These are phyloP conservation scores for Aureobasidium namibiae DNA, from an alignment of 2,329 filamentous ascomycete species.

Conservation along the genomic window DNA sequence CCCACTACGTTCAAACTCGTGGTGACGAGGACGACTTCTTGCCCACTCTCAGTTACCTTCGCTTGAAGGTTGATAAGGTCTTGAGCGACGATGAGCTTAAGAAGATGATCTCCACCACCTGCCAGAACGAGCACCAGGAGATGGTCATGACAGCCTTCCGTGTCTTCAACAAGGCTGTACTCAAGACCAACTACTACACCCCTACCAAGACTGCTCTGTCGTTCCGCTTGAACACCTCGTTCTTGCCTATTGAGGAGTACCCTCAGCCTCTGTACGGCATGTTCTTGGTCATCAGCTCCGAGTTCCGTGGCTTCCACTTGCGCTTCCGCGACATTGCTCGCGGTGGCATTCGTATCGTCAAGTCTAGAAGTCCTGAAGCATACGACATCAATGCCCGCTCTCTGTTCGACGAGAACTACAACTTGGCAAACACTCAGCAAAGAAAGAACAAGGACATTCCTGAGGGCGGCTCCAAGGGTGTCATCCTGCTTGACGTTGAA, in stretches of 20 bases:
- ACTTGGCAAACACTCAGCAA: conserved; percentile 94
- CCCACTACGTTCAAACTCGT: conserved; percentile 66
- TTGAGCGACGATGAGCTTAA: conserved; percentile 66
- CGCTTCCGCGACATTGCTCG: conserved; percentile 95
- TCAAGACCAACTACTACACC: conserved; percentile 98
- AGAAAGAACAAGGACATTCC: conserved; percentile 99
- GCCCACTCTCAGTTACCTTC: conserved; percentile 60
- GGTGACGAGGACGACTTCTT: conserved; percentile 60
- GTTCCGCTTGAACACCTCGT: conserved; percentile 84
- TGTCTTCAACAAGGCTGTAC: conserved; percentile 83
- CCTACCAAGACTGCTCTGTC: conserved; percentile 96
- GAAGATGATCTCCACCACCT: conserved; percentile 69
- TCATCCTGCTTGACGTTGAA: conserved; percentile 85
- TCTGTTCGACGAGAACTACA: conserved; percentile 98
- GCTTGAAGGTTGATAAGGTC: conserved; percentile 62
- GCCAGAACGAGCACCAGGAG: conserved; percentile 87
- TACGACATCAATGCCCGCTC: conserved; percentile 95
- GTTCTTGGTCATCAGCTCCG: conserved; percentile 96
- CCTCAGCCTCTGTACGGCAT: conserved; percentile 91
- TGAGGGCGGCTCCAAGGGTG: conserved; percentile 95
- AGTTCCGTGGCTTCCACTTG: conserved; percentile 94
- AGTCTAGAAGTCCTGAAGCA: conserved; percentile 91
- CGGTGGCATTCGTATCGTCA: conserved; percentile 96
- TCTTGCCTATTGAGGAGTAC: conserved; percentile 87
- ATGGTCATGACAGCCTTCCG: conserved; percentile 98